Evolutionary conservation across 768 basidiomycete species (phyloP), one percentile per base, ranked within the genome.

Genomic region (Lanmaoa pseudosensibilis): DNA sequence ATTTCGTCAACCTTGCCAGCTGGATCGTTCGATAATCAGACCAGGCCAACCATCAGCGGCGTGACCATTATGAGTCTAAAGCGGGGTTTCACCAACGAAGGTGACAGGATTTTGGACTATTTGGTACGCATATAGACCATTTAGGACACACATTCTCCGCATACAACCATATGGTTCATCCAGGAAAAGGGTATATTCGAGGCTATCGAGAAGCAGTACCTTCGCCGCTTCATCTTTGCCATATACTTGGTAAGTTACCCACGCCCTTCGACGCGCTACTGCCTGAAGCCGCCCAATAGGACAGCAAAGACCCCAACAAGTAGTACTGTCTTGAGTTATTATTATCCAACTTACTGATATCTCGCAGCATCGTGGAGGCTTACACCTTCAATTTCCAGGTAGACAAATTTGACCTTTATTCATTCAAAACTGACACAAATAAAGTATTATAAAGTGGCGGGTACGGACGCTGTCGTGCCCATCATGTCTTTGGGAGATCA

Each of bases 121-220:
- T 67, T 95, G 72, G 93, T 89, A 52, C 57, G 79, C 73, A 59
- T 62, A 62, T 56, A 59, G 61, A n/a, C 53, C 9, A 23, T 40
- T 48, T 41, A 40, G 44, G 46, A 64, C 60, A 48, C 60, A 48
- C 59, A 38, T 52, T 37, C 21, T 9, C 23, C 44, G 36, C 52
- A 46, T 57, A 59, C 45, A 61, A 46, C 13, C 36, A 45, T 18
- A 8, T 40, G 19, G 21, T 54, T 58, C 12, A 13, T 46, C 18
- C 52, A 94, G 92, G 92, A 95, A 73, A 76, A 83, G 55, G 93
- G 93, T 0, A 91, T 94, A 41, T 92, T 90, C 60, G 88, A 94
- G 57, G 93, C 93, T 0, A 74, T 95, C 34, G 82, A 91, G 66
- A 92, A 87, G 65, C 86, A 85, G 60, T 95, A 92, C 72, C 81